These are phyloP conservation scores for Moesziomyces globuligerus DNA, from an alignment of 1,284 basidiomycete genomes.

Conservation along the genomic window DNA sequence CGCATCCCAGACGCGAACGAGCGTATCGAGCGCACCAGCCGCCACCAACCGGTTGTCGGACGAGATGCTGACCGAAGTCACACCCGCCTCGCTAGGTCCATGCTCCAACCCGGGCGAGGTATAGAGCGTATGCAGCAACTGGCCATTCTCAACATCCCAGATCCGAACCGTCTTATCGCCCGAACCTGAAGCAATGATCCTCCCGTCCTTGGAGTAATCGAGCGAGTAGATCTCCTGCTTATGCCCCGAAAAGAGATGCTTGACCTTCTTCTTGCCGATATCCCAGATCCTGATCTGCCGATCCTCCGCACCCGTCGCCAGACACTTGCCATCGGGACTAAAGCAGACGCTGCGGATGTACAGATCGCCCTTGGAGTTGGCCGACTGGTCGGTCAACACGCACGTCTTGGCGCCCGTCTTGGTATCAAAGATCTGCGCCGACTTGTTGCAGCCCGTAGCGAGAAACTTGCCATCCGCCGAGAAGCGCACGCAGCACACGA, in stretches of 20 bases:
- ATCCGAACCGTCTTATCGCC: constrained; percentile 89
- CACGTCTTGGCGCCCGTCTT: constrained; percentile 83
- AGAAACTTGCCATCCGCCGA: constrained; percentile 86
- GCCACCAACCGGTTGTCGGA: constrained; percentile 83
- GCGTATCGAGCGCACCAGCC: constrained; percentile 82
- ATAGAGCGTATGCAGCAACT: constrained; percentile 62
- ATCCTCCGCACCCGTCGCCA: constrained; percentile 66
- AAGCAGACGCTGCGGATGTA: constrained; percentile 67
- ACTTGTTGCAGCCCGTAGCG: constrained; percentile 89
- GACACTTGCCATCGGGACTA: constrained; percentile 62
- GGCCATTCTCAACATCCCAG: constrained; percentile 80
- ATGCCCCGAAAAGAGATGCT: constrained; percentile 81
- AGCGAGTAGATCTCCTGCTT: constrained; percentile 90
- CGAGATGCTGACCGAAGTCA: constrained; percentile 79
- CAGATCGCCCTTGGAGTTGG: constrained; percentile 59
- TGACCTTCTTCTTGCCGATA: constrained; percentile 74
- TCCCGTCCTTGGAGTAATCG: constrained; percentile 81
- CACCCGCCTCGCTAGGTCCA: constrained; percentile 77
- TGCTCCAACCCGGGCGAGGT: constrained; percentile 68
- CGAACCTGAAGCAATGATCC: constrained; percentile 85
- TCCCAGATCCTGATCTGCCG: constrained; percentile 74
- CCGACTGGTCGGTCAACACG: constrained; percentile 71
- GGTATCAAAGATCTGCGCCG: constrained; percentile 88
- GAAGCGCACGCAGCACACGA: constrained; percentile 91
- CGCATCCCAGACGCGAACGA: constrained; percentile 88